phyloP scores from a whole-genome alignment of 768 basidiomycete genomes.

The Coprinellus aureogranulatus region DNA sequence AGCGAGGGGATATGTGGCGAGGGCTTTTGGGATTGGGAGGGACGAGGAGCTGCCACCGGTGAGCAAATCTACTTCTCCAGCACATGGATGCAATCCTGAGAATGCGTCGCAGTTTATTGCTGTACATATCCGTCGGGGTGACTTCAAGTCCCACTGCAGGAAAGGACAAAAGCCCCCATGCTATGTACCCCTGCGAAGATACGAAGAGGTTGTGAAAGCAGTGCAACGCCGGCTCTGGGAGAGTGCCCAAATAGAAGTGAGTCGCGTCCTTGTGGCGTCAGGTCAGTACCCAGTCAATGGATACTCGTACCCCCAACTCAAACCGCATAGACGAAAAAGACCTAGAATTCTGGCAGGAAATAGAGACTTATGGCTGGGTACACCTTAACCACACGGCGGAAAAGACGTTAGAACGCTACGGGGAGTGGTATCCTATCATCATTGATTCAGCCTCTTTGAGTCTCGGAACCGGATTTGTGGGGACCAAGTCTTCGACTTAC shows the following conservation, averaged over 20 bases:
- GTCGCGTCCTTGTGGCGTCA: background rate
- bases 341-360: background rate
- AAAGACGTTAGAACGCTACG: background rate
- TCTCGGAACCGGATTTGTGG: background rate
- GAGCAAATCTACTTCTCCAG: background rate
- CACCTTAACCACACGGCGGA: background rate
- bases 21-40: background rate
- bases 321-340: background rate
- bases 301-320: background rate
- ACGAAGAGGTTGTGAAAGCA: background rate
- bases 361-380: background rate
- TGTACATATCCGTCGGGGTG: background rate
- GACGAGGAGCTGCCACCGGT: background rate
- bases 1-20: background rate
- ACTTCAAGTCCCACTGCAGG: background rate
- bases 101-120: background rate
- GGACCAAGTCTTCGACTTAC: background rate
- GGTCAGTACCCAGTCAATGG: background rate
- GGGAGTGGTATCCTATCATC: background rate
- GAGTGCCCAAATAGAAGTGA: background rate
- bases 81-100: background rate
- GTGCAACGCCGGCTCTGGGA: background rate
- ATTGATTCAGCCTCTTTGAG: background rate
- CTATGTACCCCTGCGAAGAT: background rate
- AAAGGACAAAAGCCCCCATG: background rate